Conservation (phyloP, 2,329 filamentous ascomycete species). For the Sporothrix dimorphospora region DNA sequence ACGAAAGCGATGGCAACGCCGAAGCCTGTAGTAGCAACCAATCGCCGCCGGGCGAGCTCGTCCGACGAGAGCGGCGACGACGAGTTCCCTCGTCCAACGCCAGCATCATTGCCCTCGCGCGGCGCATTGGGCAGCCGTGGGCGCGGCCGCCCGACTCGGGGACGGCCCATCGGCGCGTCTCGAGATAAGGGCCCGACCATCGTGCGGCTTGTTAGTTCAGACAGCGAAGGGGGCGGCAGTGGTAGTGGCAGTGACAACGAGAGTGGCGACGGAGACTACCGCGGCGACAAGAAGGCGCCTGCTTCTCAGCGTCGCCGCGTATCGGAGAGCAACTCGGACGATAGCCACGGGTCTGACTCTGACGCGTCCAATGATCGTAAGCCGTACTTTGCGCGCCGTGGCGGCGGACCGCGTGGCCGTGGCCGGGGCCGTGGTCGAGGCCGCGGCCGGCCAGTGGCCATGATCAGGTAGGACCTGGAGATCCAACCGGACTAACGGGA, state of each 20-base stretch:
- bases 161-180: background rate
- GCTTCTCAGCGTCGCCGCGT: too few relatives aligned
- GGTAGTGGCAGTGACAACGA: conserved; percentile 13
- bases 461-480: background rate
- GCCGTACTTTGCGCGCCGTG: conserved; percentile 29
- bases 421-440: conserved; percentile 31
- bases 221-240: conserved; percentile 35
- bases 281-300: background rate
- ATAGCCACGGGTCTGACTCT: background rate
- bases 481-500: background rate
- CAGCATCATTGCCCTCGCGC: background rate
- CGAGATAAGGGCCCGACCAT: conserved; percentile 39
- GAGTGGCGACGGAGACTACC: background rate
- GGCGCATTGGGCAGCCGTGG: background rate
- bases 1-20: background rate
- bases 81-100: background rate
- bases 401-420: conserved; percentile 26
- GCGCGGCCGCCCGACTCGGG: background rate
- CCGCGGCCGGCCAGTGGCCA: conserved; percentile 29
- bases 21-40: background rate
- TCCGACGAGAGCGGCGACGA: background rate
- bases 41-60: background rate
- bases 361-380: background rate
- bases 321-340: background rate
- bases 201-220: conserved; percentile 41